These are phyloP conservation scores for Posidonia oceanica DNA, from an alignment of 116 monocot species.

Conservation along the genomic window DNA sequence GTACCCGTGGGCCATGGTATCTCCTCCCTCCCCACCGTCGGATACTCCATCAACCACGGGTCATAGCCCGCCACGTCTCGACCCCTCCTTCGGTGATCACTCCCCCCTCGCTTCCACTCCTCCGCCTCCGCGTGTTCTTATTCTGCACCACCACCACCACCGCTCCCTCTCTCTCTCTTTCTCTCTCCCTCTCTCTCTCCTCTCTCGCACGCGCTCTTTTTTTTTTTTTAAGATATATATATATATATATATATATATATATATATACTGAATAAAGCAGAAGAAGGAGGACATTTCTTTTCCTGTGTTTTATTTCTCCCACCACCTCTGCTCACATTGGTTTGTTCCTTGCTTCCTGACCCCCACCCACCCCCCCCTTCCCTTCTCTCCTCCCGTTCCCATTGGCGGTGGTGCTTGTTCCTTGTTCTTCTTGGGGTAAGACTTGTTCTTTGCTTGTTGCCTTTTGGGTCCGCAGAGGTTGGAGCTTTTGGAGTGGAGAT, in stretches of 20 bases:
- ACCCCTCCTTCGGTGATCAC: background rate
- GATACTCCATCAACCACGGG: background rate
- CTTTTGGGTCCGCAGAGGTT: background rate
- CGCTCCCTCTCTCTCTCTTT: slow-evolving; percentile 3
- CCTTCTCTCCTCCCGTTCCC: background rate
- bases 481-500: background rate
- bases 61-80: background rate
- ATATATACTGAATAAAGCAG: background rate
- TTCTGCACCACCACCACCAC: slow-evolving; percentile 1
- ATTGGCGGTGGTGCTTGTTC: background rate
- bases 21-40: background rate
- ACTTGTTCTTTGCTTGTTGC: background rate
- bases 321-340: background rate
- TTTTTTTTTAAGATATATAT: background rate
- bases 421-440: background rate
- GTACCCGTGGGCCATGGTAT: background rate
- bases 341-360: background rate
- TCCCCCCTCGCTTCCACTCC: slow-evolving; percentile 1
- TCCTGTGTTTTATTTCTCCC: background rate
- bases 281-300: too few species aligned
- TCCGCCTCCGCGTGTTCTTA: slow-evolving; percentile 6
- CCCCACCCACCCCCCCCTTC: background rate
- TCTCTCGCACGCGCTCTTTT: background rate
- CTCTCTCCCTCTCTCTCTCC: background rate
- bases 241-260: background rate